A percentile compares a stretch with the other conserved stretches of the same genome.
phyloP scores from a whole-genome alignment of 2,329 filamentous ascomycete species.

The Penicillium sp. region DNA sequence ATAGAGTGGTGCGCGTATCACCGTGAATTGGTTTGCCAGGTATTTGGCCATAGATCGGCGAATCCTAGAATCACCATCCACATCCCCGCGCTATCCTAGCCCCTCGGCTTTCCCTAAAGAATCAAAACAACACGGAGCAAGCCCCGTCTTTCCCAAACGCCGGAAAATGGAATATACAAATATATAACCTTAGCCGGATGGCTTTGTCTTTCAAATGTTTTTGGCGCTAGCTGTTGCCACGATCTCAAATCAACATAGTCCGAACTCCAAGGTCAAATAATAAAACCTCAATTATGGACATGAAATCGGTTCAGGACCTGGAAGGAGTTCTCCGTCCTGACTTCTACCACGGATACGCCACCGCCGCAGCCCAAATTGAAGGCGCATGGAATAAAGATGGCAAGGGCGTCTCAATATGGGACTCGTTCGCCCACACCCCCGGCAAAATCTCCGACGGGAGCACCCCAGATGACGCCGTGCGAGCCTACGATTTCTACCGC shows the following conservation, averaged over 20 bases:
- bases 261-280: background rate
- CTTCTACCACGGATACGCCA: conserved; percentile 32
- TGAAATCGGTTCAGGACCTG: conserved; percentile 27
- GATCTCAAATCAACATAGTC: too few species aligned
- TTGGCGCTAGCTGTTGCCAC: background rate
- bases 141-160: background rate
- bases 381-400: conserved; percentile 70
- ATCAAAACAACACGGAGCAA: conserved; percentile 9
- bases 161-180: conserved; percentile 5
- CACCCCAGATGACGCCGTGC: conserved; percentile 71
- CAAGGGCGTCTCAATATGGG: conserved; percentile 77
- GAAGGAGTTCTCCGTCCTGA: conserved; percentile 25
- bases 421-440: conserved; percentile 70
- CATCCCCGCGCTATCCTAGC: conserved; percentile 3
- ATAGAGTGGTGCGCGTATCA: background rate
- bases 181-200: background rate
- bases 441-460: conserved; percentile 75
- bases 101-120: conserved; percentile 2
- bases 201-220: background rate
- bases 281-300: conserved; percentile 19
- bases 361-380: conserved; percentile 62
- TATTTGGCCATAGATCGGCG: background rate
- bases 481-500: conserved; percentile 72
- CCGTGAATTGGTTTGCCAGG: too few species aligned
- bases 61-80: background rate